Percentiles rank a stretch among this genome's conserved stretches.
phyloP scores from a whole-genome alignment of 306 rosid species.

The Trifolium fragiferum region DNA sequence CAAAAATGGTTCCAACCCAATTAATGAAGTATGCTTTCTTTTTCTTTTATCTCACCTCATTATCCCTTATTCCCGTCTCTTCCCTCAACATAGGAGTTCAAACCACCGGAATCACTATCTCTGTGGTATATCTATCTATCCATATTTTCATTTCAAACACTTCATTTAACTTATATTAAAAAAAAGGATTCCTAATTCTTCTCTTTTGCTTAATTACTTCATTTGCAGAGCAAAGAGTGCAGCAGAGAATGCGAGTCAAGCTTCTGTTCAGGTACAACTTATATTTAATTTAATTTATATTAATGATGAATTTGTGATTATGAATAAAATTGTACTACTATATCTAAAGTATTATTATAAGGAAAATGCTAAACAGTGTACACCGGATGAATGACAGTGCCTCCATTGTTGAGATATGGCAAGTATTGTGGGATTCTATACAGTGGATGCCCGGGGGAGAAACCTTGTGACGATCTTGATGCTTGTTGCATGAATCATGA shows the following conservation, averaged over 20 bases:
- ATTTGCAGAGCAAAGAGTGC: slow-evolving; percentile 69
- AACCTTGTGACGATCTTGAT: slow-evolving; percentile 87
- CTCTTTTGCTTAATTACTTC: not conserved
- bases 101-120: slow-evolving; percentile 53
- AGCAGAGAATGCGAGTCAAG: slow-evolving; percentile 82
- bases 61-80: slow-evolving; percentile 27
- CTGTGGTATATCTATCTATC: slow-evolving; percentile 47
- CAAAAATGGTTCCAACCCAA: too few relatives aligned
- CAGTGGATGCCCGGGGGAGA: slow-evolving; percentile 89
- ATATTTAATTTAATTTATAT: too few relatives aligned
- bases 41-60: slow-evolving; percentile 34
- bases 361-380: too few relatives aligned
- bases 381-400: slow-evolving; percentile 54
- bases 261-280: slow-evolving; percentile 66
- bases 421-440: slow-evolving; percentile 83
- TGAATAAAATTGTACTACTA: not conserved
- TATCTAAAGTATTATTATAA: not conserved
- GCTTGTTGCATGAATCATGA: slow-evolving; percentile 87
- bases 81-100: slow-evolving; percentile 72
- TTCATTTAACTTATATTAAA: not conserved
- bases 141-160: not conserved
- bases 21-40: not conserved
- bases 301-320: not conserved
- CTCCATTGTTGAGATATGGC: slow-evolving; percentile 81
- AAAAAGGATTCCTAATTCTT: not conserved